phyloP scores from a whole-genome alignment of 768 basidiomycete species.

The Ephemerocybe angulata region DNA sequence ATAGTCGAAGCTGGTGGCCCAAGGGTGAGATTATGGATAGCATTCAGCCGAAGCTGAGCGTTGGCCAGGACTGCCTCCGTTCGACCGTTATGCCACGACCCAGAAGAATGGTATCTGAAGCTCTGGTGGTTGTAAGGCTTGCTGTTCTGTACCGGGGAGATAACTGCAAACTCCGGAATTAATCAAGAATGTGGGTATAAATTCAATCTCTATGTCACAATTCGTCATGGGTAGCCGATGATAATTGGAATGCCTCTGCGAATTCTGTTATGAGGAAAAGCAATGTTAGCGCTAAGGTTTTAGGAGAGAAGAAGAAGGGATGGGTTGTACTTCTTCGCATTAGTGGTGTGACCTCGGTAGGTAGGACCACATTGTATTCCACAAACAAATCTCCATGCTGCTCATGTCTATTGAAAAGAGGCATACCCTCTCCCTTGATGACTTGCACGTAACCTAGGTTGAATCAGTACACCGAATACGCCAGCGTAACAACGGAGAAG shows the following conservation, averaged over 20 bases:
- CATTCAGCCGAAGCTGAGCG: too few relatives aligned
- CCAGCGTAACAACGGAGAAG: neutral
- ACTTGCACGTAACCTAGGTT: conserved; percentile 85
- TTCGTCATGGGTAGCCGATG: conserved; percentile 38
- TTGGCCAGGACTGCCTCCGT: too few relatives aligned
- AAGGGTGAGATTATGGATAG: too few relatives aligned
- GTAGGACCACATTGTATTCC: conserved; percentile 91
- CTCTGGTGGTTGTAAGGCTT: too few relatives aligned
- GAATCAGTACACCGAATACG: neutral
- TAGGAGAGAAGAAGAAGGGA: conserved; percentile 3
- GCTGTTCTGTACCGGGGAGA: too few relatives aligned
- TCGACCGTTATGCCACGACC: too few relatives aligned
- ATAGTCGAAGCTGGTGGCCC: too few relatives aligned
- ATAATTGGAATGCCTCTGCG: conserved; percentile 47
- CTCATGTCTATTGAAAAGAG: conserved; percentile 51
- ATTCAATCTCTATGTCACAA: conserved; percentile 30
- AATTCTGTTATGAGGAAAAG: conserved; percentile 44
- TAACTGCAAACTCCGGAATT: too few relatives aligned
- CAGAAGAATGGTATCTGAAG: too few relatives aligned
- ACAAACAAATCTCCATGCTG: conserved; percentile 82
- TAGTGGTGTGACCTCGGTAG: conserved; percentile 62
- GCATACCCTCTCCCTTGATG: conserved; percentile 89
- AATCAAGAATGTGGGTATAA: neutral
- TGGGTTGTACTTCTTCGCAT: conserved; percentile 68
- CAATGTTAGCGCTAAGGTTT: conserved; percentile 6